Base-by-base conservation (phyloP, 441 rosid genomes). In the Euphorbia schlechtendalii region DNA sequence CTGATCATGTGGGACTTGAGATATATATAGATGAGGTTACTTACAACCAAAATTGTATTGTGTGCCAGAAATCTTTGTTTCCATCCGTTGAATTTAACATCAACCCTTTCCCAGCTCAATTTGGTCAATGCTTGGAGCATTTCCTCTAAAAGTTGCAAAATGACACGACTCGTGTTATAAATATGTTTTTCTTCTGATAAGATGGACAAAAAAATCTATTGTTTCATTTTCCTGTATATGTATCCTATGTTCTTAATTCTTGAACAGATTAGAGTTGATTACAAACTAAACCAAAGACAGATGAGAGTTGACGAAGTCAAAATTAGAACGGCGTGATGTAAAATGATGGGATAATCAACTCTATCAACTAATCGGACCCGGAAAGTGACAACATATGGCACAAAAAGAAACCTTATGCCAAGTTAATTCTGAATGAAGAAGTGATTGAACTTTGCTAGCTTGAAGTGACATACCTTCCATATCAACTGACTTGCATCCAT, bases 1-100 rank as follows among this genome's bases (percentile, higher is more conserved):
- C n/a, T n/a, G n/a, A n/a, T n/a, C n/a, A n/a, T n/a, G n/a, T n/a
- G n/a, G n/a, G n/a, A n/a, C n/a, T n/a, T n/a, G n/a, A n/a, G n/a
- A 2, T 36, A 41, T 41, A 5, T 9, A n/a, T 5, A 17, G 28
- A 68, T 38, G 38, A 22, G 13, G 43, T 36, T 12, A 77, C 83
- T 24, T 17, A 27, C 83, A 63, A 78, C 98, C 96, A 84, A 90
- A 74, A 92, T 88, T 59, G 96, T 83, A 69, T 8, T 82, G 74
- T 89, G 98, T 40, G 96, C 96, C 8, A 87, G 56, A 62, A 80
- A 67, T 76, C 87, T 78, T 70, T 87, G 98, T 45, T 67, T 45
- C 17, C 82, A 86, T 79, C 96, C 86, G 4, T 82, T 80, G 78
- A 92, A 92, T 78, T 80, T 77, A 72, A 89, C 94, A 64, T 92